These are phyloP conservation scores for grape (Vitis vinifera) DNA, from an alignment of 164 flowering plant species.

Conservation along the genomic window ASM3070453v1 NC_081815.1:2639501-2640000, in stretches of 20 bases:
- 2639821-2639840: slow-evolving; percentile 86
- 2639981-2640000: no score
- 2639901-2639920: neutral
- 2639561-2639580: neutral
- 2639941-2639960: neutral
- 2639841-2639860: slow-evolving; percentile 41
- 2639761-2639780: slow-evolving; percentile 96
- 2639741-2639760: slow-evolving; percentile 89
- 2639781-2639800: slow-evolving; percentile 88
- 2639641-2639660: neutral
- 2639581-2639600: neutral
- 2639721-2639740: slow-evolving; percentile 17
- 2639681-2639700: neutral
- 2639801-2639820: slow-evolving; percentile 87
- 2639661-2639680: neutral
- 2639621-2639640: neutral
- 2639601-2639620: neutral
- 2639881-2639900: slow-evolving; percentile 3
- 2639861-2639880: slow-evolving; percentile 9
- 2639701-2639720: no score
- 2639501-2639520: neutral
- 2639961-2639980: neutral
- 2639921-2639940: neutral
- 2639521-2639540: neutral
- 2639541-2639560: neutral